Conservation (phyloP, 306 rosid genomes). For the Cucumis hystrix region DNA sequence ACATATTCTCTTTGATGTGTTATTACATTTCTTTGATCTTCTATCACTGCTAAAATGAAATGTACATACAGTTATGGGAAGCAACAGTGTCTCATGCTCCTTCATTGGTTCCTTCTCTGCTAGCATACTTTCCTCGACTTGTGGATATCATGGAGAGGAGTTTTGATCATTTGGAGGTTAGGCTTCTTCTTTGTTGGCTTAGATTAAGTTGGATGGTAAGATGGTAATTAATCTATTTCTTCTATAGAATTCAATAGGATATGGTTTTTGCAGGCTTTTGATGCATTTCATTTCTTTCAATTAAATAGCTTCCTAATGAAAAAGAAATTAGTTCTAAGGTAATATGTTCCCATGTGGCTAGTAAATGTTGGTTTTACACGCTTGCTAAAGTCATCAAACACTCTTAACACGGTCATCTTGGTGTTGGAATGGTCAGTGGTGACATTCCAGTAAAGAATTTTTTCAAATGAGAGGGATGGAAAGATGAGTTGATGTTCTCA, state of each 20-base stretch:
- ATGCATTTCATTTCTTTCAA: not conserved
- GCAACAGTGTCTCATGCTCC: constrained; percentile 92
- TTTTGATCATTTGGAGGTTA: constrained; percentile 90
- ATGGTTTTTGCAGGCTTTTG: not conserved
- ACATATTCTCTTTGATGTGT: constrained; percentile 4
- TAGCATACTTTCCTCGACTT: constrained; percentile 62
- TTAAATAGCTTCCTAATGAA: not conserved
- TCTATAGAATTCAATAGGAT: not conserved
- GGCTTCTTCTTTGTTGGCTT: constrained; percentile 12
- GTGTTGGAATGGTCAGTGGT: not conserved
- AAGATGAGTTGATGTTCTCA: not conserved
- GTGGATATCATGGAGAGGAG: constrained; percentile 77
- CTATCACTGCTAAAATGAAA: constrained; percentile 13
- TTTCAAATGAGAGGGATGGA: not conserved
- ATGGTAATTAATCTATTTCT: not conserved
- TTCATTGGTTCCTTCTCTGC: constrained; percentile 77
- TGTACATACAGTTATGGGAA: constrained; percentile 79
- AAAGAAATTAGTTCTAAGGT: not conserved
- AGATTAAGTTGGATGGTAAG: not conserved
- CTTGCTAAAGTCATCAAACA: not conserved
- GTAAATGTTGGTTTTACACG: not conserved
- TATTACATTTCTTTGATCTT: constrained; percentile 6
- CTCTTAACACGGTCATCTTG: not conserved
- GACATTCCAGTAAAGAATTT: not conserved
- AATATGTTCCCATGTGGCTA: not conserved